Evolutionary conservation across 805 yeast species (phyloP), one percentile per base, ranked within the genome.

Genomic region (Monosporozyma siamensis): DNA sequence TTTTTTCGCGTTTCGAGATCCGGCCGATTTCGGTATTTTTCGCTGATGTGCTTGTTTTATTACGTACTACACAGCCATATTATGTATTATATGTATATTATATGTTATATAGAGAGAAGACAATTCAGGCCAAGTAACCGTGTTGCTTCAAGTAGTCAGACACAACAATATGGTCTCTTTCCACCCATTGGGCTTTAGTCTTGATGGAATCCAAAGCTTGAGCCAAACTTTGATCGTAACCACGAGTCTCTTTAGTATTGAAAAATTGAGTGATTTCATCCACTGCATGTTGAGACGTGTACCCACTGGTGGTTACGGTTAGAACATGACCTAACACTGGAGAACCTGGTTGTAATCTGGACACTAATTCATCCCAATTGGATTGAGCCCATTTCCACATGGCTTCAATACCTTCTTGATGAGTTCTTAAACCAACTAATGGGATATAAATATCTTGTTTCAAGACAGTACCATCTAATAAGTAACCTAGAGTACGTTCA

Each of bases 381-480:
- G 46, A 53, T 52, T 72, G 71, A 53, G 77, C 56, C 95, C 95
- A 90, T n/a, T 55, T 44, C 85, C 88, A 89, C 49, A 80, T 65
- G 9, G 77, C 72, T 50, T 75, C 75, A 45, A 80, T 68, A 66
- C 95, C 95, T 31, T 66, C 68, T 44, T 66, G 71, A 54, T 78
- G 78, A 14, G 72, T 56, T 54, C 81, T 69, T 67, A 86, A 66
- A 31, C 90, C 88, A 46, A 67, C 75, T 75, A 89, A 69, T 49
- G 95, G 92, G 50, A 77, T 71, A 66, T 77, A 78, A 44, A 82
- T 72, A 59, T 84, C 94, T 67, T 84, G 92, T 51, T 77, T 74
- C 47, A 82, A 68, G 36, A 69, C 66, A 37, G 77, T 63, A 30
- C 80, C 80, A 48, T 79, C 75, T 48, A 80, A 70, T 49, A 80